These are phyloP conservation scores for Neurospora sp. DNA, from an alignment of 2,329 filamentous ascomycete species.

Conservation along the genomic window DNA sequence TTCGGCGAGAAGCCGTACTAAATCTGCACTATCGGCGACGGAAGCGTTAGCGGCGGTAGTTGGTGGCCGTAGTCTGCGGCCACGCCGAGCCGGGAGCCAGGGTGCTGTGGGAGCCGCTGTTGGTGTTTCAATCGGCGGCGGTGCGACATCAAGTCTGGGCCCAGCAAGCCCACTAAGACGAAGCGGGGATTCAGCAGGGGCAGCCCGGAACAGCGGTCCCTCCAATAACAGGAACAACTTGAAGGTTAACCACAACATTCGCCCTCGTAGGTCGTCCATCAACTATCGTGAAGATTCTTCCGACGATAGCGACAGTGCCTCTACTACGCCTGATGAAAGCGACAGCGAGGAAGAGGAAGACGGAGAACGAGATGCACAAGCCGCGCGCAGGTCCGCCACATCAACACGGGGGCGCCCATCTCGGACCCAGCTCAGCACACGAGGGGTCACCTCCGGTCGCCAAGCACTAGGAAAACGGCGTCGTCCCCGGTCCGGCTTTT, in stretches of 20 bases:
- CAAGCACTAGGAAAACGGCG: conserved; percentile 10
- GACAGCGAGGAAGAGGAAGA: background rate
- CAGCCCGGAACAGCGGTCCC: background rate
- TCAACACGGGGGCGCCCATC: background rate
- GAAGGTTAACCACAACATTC: background rate
- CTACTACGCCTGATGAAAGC: background rate
- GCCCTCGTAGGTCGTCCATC: background rate
- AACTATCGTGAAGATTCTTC: background rate
- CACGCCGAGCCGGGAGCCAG: background rate
- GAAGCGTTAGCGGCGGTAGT: background rate
- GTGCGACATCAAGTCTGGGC: background rate
- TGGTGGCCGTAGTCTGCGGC: background rate
- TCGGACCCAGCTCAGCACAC: background rate
- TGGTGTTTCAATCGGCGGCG: background rate
- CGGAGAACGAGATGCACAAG: background rate
- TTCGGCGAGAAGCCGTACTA: background rate
- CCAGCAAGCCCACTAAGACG: background rate
- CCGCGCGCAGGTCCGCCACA: background rate
- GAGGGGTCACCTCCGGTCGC: background rate
- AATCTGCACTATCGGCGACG: background rate
- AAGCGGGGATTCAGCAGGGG: background rate
- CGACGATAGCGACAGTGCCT: background rate
- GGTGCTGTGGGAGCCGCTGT: background rate
- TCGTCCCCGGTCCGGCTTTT: conserved; percentile 13
- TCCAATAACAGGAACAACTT: background rate